phyloP scores from a whole-genome alignment of 192 early-diverging fungal genomes.

The Backusella tuberculispora region DNA sequence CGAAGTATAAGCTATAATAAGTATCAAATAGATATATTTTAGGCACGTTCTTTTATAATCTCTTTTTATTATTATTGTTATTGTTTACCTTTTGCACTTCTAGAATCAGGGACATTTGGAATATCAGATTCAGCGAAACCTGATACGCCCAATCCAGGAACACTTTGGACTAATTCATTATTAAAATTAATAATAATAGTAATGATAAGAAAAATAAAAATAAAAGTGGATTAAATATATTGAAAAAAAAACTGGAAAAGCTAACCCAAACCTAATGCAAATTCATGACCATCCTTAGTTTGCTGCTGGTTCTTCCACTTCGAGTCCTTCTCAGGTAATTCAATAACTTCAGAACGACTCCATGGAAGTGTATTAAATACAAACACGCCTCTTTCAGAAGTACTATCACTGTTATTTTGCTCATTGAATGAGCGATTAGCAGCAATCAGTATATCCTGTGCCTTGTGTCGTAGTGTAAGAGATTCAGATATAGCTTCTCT shows the following conservation, averaged over 20 bases:
- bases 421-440: neutral
- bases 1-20: constrained; percentile 19
- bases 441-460: constrained; percentile 28
- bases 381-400: constrained; percentile 36
- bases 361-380: constrained; percentile 75
- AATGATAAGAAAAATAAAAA: neutral
- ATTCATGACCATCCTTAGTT: constrained; percentile 42
- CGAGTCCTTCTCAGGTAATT: constrained; percentile 47
- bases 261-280: constrained; percentile 46
- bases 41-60: neutral
- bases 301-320: constrained; percentile 36
- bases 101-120: neutral
- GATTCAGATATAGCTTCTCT: constrained; percentile 36
- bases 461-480: constrained; percentile 33
- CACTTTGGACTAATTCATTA: constrained; percentile 17
- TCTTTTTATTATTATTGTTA: no score
- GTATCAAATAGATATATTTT: neutral
- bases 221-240: neutral
- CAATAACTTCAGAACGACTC: constrained; percentile 70
- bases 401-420: neutral
- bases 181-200: neutral
- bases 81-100: neutral
- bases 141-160: constrained; percentile 25
- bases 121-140: constrained; percentile 4
- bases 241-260: neutral